Percentiles rank a stretch among this genome's conserved stretches.
phyloP scores from a whole-genome alignment of 2,329 filamentous ascomycete genomes.

The Penicillium sp. region DNA sequence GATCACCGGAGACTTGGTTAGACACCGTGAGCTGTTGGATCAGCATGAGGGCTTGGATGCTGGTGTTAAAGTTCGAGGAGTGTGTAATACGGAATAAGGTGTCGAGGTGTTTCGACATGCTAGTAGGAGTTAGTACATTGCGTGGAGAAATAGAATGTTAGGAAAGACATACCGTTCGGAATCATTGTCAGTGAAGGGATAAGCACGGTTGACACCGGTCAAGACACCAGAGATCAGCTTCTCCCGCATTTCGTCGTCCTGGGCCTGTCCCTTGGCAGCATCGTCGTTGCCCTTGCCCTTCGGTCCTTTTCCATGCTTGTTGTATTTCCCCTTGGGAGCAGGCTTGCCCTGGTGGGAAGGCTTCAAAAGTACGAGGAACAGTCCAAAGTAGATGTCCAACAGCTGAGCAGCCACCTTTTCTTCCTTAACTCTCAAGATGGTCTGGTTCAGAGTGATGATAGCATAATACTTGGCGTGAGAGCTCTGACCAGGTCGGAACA shows the following conservation, averaged over 20 bases:
- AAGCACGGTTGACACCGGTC: conserved; percentile 89
- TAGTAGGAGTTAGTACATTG: conserved; percentile 12
- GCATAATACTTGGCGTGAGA: conserved; percentile 89
- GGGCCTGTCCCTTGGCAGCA: conserved; percentile 30
- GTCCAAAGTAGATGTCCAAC: conserved; percentile 80
- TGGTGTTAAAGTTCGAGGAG: conserved; percentile 97
- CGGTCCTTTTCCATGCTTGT: conserved; percentile 46
- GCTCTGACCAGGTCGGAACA: conserved; percentile 80
- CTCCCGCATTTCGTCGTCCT: conserved; percentile 65
- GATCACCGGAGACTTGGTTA: conserved; percentile 72
- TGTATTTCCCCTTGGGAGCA: conserved; percentile 31
- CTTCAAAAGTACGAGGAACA: conserved; percentile 78
- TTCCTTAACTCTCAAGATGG: conserved; percentile 77
- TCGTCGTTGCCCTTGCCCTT: conserved; percentile 40
- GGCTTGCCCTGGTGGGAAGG: conserved; percentile 32
- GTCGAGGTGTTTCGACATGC: conserved; percentile 68
- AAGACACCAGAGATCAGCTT: conserved; percentile 87
- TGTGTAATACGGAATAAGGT: conserved; percentile 94
- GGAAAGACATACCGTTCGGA: conserved; percentile 54
- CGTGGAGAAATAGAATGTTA: not conserved
- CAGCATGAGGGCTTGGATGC: conserved; percentile 85
- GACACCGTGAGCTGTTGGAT: conserved; percentile 83
- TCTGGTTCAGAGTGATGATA: conserved; percentile 94
- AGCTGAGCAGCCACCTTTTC: conserved; percentile 70
- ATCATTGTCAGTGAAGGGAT: conserved; percentile 80